Evolutionary conservation across 192 early-diverging fungal species (phyloP).

Genomic region (Pilaira anomala): DNA sequence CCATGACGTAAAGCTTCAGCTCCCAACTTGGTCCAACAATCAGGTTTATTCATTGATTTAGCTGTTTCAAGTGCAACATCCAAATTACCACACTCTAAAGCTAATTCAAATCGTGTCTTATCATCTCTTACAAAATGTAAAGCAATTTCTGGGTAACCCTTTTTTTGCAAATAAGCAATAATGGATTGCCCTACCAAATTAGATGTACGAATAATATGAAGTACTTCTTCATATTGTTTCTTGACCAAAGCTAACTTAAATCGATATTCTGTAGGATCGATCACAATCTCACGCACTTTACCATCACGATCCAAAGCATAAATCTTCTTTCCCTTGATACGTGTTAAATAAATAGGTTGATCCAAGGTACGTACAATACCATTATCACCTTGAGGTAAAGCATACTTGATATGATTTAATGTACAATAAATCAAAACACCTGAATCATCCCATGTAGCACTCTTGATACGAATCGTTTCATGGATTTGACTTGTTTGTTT

Average conservation of each 20-base stretch:
- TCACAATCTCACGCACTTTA: conserved; percentile 78
- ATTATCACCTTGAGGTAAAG: conserved; percentile 92
- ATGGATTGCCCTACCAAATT: conserved; percentile 98
- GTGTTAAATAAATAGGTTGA: conserved; percentile 89
- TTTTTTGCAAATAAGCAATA: conserved; percentile 98
- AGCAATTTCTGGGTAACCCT: conserved; percentile 98
- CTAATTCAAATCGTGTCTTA: conserved; percentile 94
- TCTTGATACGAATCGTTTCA: conserved; percentile 98
- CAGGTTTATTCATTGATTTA: conserved; percentile 82
- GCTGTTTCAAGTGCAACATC: conserved; percentile 95
- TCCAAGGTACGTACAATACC: conserved; percentile 97
- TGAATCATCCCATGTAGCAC: conserved; percentile 91
- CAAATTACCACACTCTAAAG: conserved; percentile 94
- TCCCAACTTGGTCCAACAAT: conserved; percentile 88
- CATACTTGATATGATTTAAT: conserved; percentile 98
- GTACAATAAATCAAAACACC: conserved; percentile 95
- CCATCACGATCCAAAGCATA: conserved; percentile 90
- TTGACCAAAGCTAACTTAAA: conserved; percentile 94
- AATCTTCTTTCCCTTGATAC: conserved; percentile 81
- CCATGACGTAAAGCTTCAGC: conserved; percentile 89
- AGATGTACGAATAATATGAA: conserved; percentile 92
- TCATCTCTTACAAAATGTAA: conserved; percentile 98
- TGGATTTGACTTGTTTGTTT: conserved; percentile 89
- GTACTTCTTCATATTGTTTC: conserved; percentile 93
- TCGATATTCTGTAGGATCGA: conserved; percentile 98